Evolutionary conservation across 768 basidiomycete genomes (phyloP), one percentile per base, ranked within the genome.

Genomic region (Suillus clintonianus): DNA sequence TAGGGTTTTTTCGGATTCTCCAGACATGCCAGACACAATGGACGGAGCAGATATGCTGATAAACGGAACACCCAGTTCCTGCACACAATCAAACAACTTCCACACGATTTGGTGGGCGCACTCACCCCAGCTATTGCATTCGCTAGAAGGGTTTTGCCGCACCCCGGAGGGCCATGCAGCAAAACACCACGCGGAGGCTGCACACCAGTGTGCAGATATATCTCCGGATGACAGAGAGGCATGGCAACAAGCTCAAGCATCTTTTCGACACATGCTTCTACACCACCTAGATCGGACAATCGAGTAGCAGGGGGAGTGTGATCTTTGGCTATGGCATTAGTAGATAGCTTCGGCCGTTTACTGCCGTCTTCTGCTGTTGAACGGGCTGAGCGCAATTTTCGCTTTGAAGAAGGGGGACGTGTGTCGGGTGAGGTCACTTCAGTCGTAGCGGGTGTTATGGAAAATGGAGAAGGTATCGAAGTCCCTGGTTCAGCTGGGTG

Each of bases 11-110:
- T 99, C 97, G 0, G 94, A 96, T 76, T 99, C 97, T 53, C 97
- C 97, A 0, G 95, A 97, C 95, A 99, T 97, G 1, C 97, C 97
- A 2, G 93, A 95, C 9, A 99, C 95, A 63, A 99, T 91, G 0
- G 93, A 94, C 0, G 97, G 97, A 0, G 97, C 97, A 4, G 97
- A 97, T 64, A 99, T 89, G 58, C 81, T 92, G 67, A 99, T 95
- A 72, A 99, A 98, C 0, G 97, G 96, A 2, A 97, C 82, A 3
- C 89, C 90, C 4, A 98, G 83, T 81, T 98, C 95, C 96, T 97
- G 68, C 14, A 56, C 59, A 27, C 68, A 32, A 60, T 53, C 54
- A 30, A 39, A 10, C 37, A 42, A 10, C 4, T 43, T 42, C 5
- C 30, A 17, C 45, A 48, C 19, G 37, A n/a, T 24, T 19, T 41